Evolutionary conservation across 371 early-diverging fungal species (phyloP).

Genomic region (Funneliformis caledonium): DNA sequence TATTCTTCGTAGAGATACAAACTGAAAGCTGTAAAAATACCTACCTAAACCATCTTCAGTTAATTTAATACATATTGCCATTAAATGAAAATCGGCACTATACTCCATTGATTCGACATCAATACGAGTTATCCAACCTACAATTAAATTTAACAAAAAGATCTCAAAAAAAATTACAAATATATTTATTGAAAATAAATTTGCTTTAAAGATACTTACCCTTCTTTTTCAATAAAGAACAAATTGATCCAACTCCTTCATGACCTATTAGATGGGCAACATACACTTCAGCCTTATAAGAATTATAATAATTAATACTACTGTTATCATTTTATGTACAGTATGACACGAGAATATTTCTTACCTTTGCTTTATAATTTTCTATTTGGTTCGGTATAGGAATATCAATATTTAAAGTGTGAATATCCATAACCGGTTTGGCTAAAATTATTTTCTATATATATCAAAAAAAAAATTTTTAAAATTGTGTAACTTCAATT

Average conservation of each 20-base stretch:
- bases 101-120: constrained; percentile 68
- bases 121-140: constrained; percentile 81
- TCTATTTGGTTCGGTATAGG: constrained; percentile 81
- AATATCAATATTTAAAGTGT: constrained; percentile 79
- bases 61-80: constrained; percentile 79
- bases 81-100: constrained; percentile 79
- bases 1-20: too few relatives aligned
- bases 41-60: constrained; percentile 80
- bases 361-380: constrained; percentile 61
- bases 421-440: constrained; percentile 86
- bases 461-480: neutral
- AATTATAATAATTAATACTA: neutral
- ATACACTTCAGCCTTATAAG: constrained; percentile 66
- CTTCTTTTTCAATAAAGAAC: constrained; percentile 81
- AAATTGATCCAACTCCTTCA: constrained; percentile 84
- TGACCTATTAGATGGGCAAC: constrained; percentile 79
- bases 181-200: too few relatives aligned
- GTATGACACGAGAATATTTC: neutral
- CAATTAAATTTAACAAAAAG: neutral
- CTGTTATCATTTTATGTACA: neutral
- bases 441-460: constrained; percentile 71
- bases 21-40: too few relatives aligned
- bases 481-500: too few relatives aligned
- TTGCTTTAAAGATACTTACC: constrained; percentile 42
- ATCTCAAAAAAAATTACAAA: too few relatives aligned